These are phyloP conservation scores for Paraphaeosphaeria sporulosa DNA, from an alignment of 2,329 filamentous ascomycete genomes.

Conservation along the genomic window DNA sequence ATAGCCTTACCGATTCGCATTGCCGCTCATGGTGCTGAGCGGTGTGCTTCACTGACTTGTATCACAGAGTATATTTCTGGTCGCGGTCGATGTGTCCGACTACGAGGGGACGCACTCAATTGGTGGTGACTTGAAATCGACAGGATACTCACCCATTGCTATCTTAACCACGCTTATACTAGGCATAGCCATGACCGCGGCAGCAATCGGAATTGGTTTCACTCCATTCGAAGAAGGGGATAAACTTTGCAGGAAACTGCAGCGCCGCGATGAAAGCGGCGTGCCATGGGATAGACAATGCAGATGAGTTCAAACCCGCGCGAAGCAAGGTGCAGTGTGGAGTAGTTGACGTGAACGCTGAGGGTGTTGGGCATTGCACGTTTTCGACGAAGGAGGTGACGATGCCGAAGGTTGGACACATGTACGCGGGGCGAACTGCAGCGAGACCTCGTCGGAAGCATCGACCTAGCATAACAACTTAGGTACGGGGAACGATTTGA, in stretches of 20 bases:
- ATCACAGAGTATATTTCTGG: constrained; percentile 54
- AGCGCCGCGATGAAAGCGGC: constrained; percentile 20
- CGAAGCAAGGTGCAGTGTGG: constrained; percentile 22
- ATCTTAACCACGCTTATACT: constrained; percentile 22
- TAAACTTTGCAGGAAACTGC: constrained; percentile 73
- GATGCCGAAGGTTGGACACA: constrained; percentile 7
- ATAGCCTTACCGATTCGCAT: constrained; percentile 48
- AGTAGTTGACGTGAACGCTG: constrained; percentile 7
- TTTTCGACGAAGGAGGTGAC: constrained; percentile 14
- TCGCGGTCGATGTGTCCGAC: constrained; percentile 33
- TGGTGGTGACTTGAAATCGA: constrained; percentile 5
- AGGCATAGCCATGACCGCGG: constrained; percentile 12
- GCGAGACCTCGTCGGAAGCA: neutral
- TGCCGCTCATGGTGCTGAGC: constrained; percentile 47
- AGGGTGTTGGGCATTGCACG: constrained; percentile 20
- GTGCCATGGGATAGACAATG: constrained; percentile 18
- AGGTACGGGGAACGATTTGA: too few species aligned
- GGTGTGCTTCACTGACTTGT: constrained; percentile 53
- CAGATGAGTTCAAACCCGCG: constrained; percentile 8
- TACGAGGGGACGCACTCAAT: neutral
- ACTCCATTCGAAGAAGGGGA: constrained; percentile 77
- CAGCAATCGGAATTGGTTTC: constrained; percentile 65
- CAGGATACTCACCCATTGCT: constrained; percentile 26
- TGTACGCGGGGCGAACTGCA: constrained; percentile 10
- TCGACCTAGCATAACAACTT: neutral